A percentile compares a stretch with the other conserved stretches of the same genome.
Evolutionary conservation across 345 rosid species (phyloP).

Genomic region (Xanthoceras sorbifolium): DNA sequence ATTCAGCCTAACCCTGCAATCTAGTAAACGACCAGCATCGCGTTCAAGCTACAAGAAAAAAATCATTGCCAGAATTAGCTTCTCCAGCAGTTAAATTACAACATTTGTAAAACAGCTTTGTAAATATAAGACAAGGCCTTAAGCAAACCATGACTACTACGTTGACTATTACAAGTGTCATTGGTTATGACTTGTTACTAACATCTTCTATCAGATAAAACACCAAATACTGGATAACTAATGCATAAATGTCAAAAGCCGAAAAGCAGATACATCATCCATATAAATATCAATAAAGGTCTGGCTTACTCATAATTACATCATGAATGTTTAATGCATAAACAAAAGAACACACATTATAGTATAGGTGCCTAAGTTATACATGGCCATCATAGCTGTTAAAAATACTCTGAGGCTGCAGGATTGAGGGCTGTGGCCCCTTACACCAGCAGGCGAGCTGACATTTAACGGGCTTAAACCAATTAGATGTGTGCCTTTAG

Average conservation of each 20-base stretch:
- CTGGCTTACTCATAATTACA: not conserved
- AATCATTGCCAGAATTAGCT: constrained; percentile 7
- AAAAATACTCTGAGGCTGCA: not conserved
- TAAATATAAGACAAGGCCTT: not conserved
- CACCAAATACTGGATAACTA: not conserved
- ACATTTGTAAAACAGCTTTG: not conserved
- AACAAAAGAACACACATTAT: not conserved
- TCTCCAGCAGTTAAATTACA: not conserved
- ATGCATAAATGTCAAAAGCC: constrained; percentile 1
- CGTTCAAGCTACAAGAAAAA: constrained; percentile 82
- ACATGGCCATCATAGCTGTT: not conserved
- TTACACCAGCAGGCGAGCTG: not conserved
- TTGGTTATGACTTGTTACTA: no score
- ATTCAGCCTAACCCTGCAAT: constrained; percentile 78
- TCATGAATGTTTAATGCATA: not conserved
- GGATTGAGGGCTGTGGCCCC: not conserved
- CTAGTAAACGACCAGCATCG: constrained; percentile 78
- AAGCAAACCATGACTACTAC: not conserved
- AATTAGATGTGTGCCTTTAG: not conserved
- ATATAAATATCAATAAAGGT: not conserved
- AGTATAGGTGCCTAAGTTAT: not conserved
- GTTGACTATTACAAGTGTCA: not conserved
- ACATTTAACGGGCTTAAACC: not conserved
- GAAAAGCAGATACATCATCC: not conserved
- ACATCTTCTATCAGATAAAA: not conserved